phyloP scores from a whole-genome alignment of 2,329 filamentous ascomycete genomes.

The Penicillium sp. region DNA sequence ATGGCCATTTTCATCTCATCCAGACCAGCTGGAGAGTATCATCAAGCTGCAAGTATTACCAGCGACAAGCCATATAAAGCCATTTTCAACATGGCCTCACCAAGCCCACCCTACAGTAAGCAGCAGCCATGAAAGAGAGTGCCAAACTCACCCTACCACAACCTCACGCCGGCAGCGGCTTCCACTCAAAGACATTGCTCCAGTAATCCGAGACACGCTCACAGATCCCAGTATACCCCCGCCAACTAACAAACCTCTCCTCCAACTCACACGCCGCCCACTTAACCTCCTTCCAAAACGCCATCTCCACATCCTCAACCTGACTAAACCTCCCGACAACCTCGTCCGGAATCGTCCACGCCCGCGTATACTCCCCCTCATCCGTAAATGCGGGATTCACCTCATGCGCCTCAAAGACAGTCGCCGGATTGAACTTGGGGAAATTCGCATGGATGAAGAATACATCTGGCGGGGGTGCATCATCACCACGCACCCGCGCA shows the following conservation, averaged over 20 bases:
- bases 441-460: constrained; percentile 47
- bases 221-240: constrained; percentile 32
- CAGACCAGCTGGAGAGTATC: neutral
- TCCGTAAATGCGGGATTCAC: constrained; percentile 32
- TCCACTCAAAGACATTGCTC: constrained; percentile 28
- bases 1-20: neutral
- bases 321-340: constrained; percentile 32
- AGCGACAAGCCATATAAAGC: neutral
- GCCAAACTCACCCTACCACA: neutral
- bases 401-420: constrained; percentile 33
- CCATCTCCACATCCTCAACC: constrained; percentile 35
- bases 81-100: neutral
- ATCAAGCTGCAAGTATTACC: neutral
- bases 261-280: constrained; percentile 43
- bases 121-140: neutral
- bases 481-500: constrained; percentile 34
- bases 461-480: constrained; percentile 30
- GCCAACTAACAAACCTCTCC: constrained; percentile 34
- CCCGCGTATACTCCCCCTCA: constrained; percentile 34
- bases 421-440: constrained; percentile 44
- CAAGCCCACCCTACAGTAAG: neutral
- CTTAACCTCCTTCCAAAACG: constrained; percentile 42
- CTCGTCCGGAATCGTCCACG: constrained; percentile 36
- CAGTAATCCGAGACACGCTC: constrained; percentile 36
- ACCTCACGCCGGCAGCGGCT: constrained; percentile 2